These are phyloP conservation scores for Pontederia paniculata DNA, from an alignment of 176 grass and related monocot species.

Conservation along the genomic window DNA sequence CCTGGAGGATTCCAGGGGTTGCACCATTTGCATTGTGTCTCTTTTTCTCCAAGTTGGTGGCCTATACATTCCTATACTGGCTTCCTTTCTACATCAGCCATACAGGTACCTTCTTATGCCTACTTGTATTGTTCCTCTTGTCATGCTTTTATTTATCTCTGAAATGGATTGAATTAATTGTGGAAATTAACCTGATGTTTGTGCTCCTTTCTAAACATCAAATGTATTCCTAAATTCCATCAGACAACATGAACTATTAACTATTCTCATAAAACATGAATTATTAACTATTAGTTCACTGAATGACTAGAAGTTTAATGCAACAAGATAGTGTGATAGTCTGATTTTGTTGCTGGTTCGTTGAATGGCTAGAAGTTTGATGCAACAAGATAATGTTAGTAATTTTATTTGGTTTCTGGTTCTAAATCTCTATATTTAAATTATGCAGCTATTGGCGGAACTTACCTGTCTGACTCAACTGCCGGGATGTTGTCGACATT, in stretches of 20 bases:
- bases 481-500: neutral
- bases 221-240: too few relatives aligned
- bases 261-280: too few relatives aligned
- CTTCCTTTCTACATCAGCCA: constrained; percentile 1
- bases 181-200: neutral
- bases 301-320: too few relatives aligned
- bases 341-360: too few relatives aligned
- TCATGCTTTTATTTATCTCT: too few relatives aligned
- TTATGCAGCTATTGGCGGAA: neutral
- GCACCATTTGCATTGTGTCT: neutral
- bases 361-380: too few relatives aligned
- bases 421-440: neutral
- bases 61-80: neutral
- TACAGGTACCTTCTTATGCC: neutral
- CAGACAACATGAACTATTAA: too few relatives aligned
- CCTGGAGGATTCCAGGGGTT: neutral
- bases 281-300: too few relatives aligned
- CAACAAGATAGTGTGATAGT: too few relatives aligned
- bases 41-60: neutral
- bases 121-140: too few relatives aligned
- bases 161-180: neutral
- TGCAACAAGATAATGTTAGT: too few relatives aligned
- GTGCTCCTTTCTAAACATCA: too few relatives aligned
- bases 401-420: neutral
- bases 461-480: neutral